These are phyloP conservation scores for Saprolegnia diclina DNA, from an alignment of 352 stramenopile genomes.

Conservation along the genomic window DNA sequence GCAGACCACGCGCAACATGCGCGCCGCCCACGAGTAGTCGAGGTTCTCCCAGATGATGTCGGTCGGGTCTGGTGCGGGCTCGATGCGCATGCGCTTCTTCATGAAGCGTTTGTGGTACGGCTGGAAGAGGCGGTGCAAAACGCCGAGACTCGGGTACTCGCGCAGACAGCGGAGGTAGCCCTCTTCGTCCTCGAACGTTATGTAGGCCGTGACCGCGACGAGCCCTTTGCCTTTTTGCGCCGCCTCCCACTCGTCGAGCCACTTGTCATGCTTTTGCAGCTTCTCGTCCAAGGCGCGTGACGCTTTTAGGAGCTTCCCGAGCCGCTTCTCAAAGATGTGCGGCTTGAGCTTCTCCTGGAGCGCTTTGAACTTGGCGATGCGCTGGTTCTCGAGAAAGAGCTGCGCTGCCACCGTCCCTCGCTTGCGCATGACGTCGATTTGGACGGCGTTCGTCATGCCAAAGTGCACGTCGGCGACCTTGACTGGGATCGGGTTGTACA, in stretches of 20 bases:
- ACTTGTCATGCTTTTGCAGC: constrained; percentile 40
- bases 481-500: constrained; percentile 55
- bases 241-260: constrained; percentile 42
- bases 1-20: constrained; percentile 54
- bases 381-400: constrained; percentile 59
- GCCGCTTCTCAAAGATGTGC: constrained; percentile 38
- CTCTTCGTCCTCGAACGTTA: constrained; percentile 83
- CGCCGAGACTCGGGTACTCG: constrained; percentile 70
- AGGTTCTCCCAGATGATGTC: constrained; percentile 85
- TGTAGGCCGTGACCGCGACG: constrained; percentile 65
- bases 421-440: constrained; percentile 52
- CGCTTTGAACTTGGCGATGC: constrained; percentile 56
- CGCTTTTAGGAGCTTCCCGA: constrained; percentile 39
- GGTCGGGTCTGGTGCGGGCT: constrained; percentile 62
- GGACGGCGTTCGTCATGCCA: constrained; percentile 54
- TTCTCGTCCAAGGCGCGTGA: constrained; percentile 43
- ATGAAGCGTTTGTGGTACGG: constrained; percentile 52
- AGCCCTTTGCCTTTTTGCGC: constrained; percentile 35
- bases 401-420: constrained; percentile 55
- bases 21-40: constrained; percentile 53
- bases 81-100: constrained; percentile 67
- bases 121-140: constrained; percentile 69
- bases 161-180: constrained; percentile 65
- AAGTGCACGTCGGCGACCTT: constrained; percentile 75
- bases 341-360: constrained; percentile 39